Evolutionary conservation across 441 rosid species (phyloP), one percentile per base, ranked within the genome.

Genomic region (Flueggea neowawraea): DNA sequence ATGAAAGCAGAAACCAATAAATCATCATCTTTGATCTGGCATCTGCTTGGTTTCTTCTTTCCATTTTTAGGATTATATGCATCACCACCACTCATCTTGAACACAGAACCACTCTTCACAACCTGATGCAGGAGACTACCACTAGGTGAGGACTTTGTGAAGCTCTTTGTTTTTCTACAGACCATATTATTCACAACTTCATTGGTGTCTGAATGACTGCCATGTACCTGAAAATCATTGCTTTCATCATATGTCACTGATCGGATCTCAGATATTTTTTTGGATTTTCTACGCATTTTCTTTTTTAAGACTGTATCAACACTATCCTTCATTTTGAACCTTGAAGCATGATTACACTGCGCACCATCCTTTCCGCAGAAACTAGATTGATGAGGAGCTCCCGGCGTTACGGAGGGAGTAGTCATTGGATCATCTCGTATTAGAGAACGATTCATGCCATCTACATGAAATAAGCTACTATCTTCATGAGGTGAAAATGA

Each of bases 271-370:
- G 98, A 87, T 75, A 80, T 75, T 64, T 82, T 89, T 73, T 75
- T 91, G 32, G 92, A 87, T 77, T 86, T 89, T 75, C 84, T 85
- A 52, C 73, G 80, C 33, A 71, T 69, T 84, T 84, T 89, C 80
- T 69, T 84, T 71, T 74, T 77, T 67, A 48, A 55, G 62, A 50
- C 54, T 73, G 53, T 65, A 57, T 52, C 67, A 22, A 53, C 32
- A 54, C 58, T 72, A 66, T 61, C 80, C 55, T 76, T 81, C 12
- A 55, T 64, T 66, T 69, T 54, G 41, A 74, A 68, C 48, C 47
- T 59, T 47, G 78, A 69, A 70, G 75, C 78, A 71, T 74, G 75
- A 66, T 65, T 60, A 53, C 72, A 78, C 63, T 72, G 77, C 57
- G 61, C 69, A 54, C 52, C 72, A 71, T 66, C 80, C 63, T 71